phyloP scores from a whole-genome alignment of 208 protist genomes.

The Acanthamoeba sp. region DNA sequence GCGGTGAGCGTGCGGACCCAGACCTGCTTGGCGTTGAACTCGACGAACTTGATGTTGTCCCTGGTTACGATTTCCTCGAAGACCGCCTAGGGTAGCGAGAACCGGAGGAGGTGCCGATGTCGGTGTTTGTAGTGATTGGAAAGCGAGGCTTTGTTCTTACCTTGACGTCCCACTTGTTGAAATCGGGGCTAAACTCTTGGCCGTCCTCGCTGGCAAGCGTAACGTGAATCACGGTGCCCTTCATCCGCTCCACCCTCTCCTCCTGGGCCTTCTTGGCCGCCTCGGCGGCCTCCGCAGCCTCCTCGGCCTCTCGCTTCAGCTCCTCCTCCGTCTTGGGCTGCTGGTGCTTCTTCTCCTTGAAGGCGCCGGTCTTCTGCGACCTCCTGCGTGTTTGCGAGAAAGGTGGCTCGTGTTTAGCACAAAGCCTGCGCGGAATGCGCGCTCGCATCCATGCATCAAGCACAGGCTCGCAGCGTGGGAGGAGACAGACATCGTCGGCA shows the following conservation, averaged over 20 bases:
- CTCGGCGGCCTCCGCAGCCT: background rate
- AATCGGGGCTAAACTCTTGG: background rate
- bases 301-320: background rate
- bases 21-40: background rate
- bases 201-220: background rate
- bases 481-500: too few species aligned
- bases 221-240: conserved; percentile 25
- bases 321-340: background rate
- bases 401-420: background rate
- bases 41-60: background rate
- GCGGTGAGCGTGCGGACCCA: background rate
- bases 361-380: background rate
- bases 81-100: background rate
- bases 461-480: too few species aligned
- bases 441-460: too few species aligned
- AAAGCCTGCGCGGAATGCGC: too few species aligned
- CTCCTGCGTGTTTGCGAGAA: background rate
- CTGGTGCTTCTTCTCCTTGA: background rate
- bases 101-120: background rate
- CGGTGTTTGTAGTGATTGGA: background rate
- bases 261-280: background rate
- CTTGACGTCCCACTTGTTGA: conserved; percentile 53
- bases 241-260: background rate
- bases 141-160: background rate
- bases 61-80: background rate